These are phyloP conservation scores for Fragosphaeria purpurea DNA, from an alignment of 2,329 filamentous ascomycete genomes.

Conservation along the genomic window DNA sequence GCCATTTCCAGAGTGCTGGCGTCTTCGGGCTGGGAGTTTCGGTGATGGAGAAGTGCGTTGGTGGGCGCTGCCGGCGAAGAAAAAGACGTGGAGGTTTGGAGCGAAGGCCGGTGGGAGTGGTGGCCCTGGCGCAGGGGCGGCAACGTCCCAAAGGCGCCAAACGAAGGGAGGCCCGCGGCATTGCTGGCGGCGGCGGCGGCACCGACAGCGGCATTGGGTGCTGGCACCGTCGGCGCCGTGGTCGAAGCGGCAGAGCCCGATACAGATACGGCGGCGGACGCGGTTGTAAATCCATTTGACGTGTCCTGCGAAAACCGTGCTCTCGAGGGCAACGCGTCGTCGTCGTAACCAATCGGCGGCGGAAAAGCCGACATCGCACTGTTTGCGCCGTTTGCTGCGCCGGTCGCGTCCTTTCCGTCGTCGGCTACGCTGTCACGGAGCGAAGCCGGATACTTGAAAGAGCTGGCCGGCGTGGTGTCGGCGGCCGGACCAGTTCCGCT, in stretches of 20 bases:
- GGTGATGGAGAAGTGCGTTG: conserved; percentile 4
- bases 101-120: conserved; percentile 34
- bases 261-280: conserved; percentile 1
- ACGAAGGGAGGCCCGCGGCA: not conserved
- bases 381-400: not conserved
- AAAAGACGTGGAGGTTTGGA: conserved; percentile 19
- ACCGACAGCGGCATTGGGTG: not conserved
- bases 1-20: not conserved
- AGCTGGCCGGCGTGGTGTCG: conserved; percentile 20
- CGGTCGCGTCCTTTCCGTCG: not conserved
- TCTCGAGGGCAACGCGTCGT: conserved; percentile 1
- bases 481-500: conserved; percentile 31
- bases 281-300: not conserved
- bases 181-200: not conserved
- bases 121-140: conserved; percentile 31
- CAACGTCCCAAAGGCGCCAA: conserved; percentile 3
- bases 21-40: conserved; percentile 6
- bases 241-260: conserved; percentile 1
- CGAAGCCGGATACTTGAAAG: conserved; percentile 27
- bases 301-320: not conserved
- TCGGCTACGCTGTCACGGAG: conserved; percentile 6
- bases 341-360: conserved; percentile 2
- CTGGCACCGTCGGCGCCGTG: not conserved
- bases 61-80: conserved; percentile 2
- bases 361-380: not conserved